Evolutionary conservation across 1,284 basidiomycete genomes (phyloP), one percentile per base, ranked within the genome.

Genomic region (Sporisorium iseilematis-ciliati): DNA sequence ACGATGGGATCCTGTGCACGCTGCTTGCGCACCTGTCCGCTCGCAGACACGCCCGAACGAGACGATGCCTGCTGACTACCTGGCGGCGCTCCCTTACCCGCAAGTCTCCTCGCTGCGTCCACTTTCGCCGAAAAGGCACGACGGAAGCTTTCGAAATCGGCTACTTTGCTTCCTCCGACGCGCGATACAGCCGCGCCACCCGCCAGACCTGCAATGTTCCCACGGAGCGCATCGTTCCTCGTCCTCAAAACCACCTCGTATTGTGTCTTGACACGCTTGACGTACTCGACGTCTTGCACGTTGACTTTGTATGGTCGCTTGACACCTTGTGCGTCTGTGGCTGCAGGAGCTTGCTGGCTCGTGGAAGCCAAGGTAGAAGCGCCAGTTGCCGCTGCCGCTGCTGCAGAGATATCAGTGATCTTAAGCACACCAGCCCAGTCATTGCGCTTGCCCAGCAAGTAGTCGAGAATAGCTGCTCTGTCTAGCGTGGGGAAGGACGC

Each of bases 1-100:
- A 98, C 95, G 82, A 99, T 98, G 0, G 95, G 95, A 85, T 92
- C 78, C 58, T 82, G 82, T 3, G 82, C 77, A 33, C 85, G 77
- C 46, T 76, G 72, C 51, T 78, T 82, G 52, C 78, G 70, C 20
- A 69, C 70, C 21, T 55, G 63, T 2, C 65, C 66, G 16, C 69
- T 71, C 12, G 66, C 60, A 16, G 57, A 65, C 2, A 61, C 55
- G 12, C 64, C 67, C 8, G 69, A 16, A 5, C 57, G 52, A 11
- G 65, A 31, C 25, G 72, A 41, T 8, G 56, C 29, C 25, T 54
- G 59, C 18, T 46, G 46, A 21, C 52, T 62, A 11, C 42, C 59
- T 25, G 69, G 35, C 5, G 70, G 52, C 14, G 65, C 45, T n/a
- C 57, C 66, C 48, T 71, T 76, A 52, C 71, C 63, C 6, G 78